Conservation (phyloP, 2,329 filamentous ascomycete genomes). For the Paraconiothyrium brasiliense region DNA sequence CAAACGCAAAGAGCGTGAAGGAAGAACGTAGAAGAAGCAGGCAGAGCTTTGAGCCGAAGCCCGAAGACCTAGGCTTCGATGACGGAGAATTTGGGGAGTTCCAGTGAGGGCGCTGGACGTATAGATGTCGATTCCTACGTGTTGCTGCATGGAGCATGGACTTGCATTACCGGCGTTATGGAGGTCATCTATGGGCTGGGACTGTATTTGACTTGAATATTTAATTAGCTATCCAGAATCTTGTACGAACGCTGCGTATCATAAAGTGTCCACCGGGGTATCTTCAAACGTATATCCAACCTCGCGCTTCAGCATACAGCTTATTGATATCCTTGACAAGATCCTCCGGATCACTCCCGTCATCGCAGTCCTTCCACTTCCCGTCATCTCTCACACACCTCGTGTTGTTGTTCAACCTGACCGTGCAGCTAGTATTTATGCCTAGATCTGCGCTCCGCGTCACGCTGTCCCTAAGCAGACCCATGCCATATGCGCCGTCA, state of each 20-base stretch:
- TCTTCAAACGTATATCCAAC: conserved; percentile 35
- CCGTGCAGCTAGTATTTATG: conserved; percentile 59
- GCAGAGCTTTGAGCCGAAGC: conserved; percentile 55
- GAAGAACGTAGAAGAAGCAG: conserved; percentile 65
- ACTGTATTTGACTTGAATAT: background rate
- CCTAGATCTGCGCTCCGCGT: conserved; percentile 63
- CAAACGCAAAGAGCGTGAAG: conserved; percentile 69
- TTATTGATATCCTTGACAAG: conserved; percentile 81
- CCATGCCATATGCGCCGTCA: conserved; percentile 75
- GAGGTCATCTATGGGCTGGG: conserved; percentile 1
- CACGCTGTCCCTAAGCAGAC: conserved; percentile 74
- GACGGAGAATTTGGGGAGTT: conserved; percentile 92
- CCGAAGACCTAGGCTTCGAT: conserved; percentile 79
- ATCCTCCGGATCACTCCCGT: conserved; percentile 72
- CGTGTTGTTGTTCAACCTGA: conserved; percentile 75
- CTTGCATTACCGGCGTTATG: conserved; percentile 35
- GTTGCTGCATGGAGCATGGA: conserved; percentile 16
- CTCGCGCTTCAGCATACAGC: conserved; percentile 60
- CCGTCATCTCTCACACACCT: conserved; percentile 86
- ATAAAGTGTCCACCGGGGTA: conserved; percentile 5
- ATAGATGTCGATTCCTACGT: background rate
- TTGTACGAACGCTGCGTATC: conserved; percentile 19
- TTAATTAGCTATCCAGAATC: background rate
- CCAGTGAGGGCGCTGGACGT: conserved; percentile 51
- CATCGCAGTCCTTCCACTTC: conserved; percentile 81